A percentile compares a stretch with the other conserved stretches of the same genome.
These are phyloP conservation scores for Myriangium duriaei DNA, from an alignment of 2,329 filamentous ascomycete genomes.

Conservation along the genomic window DNA sequence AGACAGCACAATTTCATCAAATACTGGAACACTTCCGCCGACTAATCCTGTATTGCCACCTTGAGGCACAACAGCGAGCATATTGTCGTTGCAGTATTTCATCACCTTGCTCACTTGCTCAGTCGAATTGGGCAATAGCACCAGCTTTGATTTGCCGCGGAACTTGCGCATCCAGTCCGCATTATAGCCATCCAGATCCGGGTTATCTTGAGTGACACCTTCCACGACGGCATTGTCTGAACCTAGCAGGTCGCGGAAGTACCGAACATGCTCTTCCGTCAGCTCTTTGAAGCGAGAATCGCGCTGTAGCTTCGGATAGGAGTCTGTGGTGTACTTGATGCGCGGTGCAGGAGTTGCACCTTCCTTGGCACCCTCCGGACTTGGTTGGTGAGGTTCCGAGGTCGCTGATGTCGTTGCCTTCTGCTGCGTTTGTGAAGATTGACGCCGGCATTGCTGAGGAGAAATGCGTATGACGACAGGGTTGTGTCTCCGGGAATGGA, in stretches of 20 bases:
- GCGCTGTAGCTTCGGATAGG: constrained; percentile 71
- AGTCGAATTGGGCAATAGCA: constrained; percentile 72
- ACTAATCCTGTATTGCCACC: constrained; percentile 95
- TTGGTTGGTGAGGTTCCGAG: constrained; percentile 11
- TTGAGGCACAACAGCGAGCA: constrained; percentile 88
- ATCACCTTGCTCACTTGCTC: constrained; percentile 84
- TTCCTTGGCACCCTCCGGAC: constrained; percentile 18
- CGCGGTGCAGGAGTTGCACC: constrained; percentile 21
- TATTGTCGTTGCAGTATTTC: constrained; percentile 88
- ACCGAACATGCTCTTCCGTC: constrained; percentile 64
- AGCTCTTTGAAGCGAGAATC: constrained; percentile 62
- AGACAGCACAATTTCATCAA: constrained; percentile 95
- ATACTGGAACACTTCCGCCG: constrained; percentile 89
- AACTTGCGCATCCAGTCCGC: constrained; percentile 99
- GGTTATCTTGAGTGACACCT: constrained; percentile 62
- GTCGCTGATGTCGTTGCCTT: constrained; percentile 20
- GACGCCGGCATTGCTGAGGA: too few species aligned
- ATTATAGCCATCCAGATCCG: constrained; percentile 87
- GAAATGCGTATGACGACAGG: too few species aligned
- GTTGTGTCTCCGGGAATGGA: too few species aligned
- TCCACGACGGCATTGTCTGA: constrained; percentile 71
- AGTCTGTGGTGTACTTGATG: constrained; percentile 71
- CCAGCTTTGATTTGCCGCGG: constrained; percentile 74
- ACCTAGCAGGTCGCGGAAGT: constrained; percentile 72
- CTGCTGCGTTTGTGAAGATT: too few species aligned